phyloP scores from a whole-genome alignment of 2,329 filamentous ascomycete genomes.

The Knoxdaviesia capensis region DNA sequence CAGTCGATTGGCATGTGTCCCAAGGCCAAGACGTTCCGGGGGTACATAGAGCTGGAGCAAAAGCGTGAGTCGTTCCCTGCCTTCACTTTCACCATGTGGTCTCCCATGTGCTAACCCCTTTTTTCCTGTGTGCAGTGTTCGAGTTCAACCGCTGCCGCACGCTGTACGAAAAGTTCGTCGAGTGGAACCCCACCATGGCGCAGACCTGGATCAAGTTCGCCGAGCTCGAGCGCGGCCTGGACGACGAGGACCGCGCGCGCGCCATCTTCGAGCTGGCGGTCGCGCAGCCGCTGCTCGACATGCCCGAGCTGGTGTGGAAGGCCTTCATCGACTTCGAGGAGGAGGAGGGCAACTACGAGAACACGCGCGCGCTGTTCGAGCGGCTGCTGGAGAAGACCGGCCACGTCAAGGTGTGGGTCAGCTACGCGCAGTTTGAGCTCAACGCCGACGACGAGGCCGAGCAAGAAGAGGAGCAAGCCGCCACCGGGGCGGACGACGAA shows the following conservation, averaged over 20 bases:
- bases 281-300: constrained; percentile 65
- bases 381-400: constrained; percentile 84
- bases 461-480: constrained; percentile 21
- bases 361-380: constrained; percentile 69
- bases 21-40: constrained; percentile 86
- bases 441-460: constrained; percentile 46
- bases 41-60: constrained; percentile 82
- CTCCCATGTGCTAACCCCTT: neutral
- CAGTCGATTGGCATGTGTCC: constrained; percentile 85
- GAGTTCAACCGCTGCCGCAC: constrained; percentile 84
- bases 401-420: constrained; percentile 98
- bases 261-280: constrained; percentile 88
- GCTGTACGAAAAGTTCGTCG: constrained; percentile 82
- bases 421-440: constrained; percentile 96
- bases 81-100: neutral
- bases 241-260: constrained; percentile 71
- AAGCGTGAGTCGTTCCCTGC: constrained; percentile 22
- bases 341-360: constrained; percentile 77
- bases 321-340: constrained; percentile 98
- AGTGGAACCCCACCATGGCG: constrained; percentile 78
- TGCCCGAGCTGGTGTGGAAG: constrained; percentile 97
- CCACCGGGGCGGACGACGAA: constrained; percentile 27
- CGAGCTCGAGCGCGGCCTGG: constrained; percentile 75
- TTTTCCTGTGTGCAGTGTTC: constrained; percentile 31
- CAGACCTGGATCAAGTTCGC: constrained; percentile 95